These are phyloP conservation scores for Pittosporum tobira DNA, from an alignment of 129 eudicot genomes.

Conservation along the genomic window DNA sequence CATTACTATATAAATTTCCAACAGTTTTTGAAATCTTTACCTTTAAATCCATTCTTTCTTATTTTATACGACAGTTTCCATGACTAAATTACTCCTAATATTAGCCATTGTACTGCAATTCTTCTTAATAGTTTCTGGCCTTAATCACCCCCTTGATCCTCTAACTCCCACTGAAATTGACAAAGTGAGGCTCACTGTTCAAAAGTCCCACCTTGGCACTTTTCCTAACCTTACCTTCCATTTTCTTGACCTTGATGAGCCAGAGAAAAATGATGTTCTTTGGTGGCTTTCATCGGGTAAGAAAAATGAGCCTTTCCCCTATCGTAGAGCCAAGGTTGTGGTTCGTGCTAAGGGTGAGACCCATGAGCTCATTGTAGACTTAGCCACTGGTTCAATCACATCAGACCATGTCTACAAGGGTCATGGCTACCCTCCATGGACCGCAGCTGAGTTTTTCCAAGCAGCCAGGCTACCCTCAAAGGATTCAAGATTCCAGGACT, in stretches of 20 bases:
- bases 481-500: slow-evolving; percentile 35
- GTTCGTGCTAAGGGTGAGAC: slow-evolving; percentile 46
- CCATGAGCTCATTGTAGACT: slow-evolving; percentile 46
- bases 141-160: slow-evolving; percentile 71
- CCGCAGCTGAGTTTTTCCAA: slow-evolving; percentile 40
- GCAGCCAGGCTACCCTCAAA: slow-evolving; percentile 42
- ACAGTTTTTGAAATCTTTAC: slow-evolving; percentile 11
- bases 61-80: slow-evolving; percentile 6
- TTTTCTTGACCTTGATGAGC: slow-evolving; percentile 73
- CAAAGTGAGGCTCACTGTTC: slow-evolving; percentile 33
- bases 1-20: neutral
- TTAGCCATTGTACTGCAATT: slow-evolving; percentile 17
- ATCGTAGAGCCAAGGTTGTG: slow-evolving; percentile 59
- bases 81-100: slow-evolving; percentile 19
- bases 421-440: slow-evolving; percentile 69
- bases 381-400: slow-evolving; percentile 25
- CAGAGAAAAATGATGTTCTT: slow-evolving; percentile 48
- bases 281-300: slow-evolving; percentile 39
- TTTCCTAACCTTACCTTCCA: slow-evolving; percentile 50
- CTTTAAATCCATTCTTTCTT: neutral
- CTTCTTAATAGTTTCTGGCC: slow-evolving; percentile 15
- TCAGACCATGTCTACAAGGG: slow-evolving; percentile 55
- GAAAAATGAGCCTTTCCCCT: slow-evolving; percentile 35
- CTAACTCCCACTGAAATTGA: slow-evolving; percentile 52
- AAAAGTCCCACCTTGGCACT: slow-evolving; percentile 36